A percentile compares a stretch with the other conserved stretches of the same genome.
Conservation (phyloP, 2,329 filamentous ascomycete genomes). For the Botrytis cinerea region DNA sequence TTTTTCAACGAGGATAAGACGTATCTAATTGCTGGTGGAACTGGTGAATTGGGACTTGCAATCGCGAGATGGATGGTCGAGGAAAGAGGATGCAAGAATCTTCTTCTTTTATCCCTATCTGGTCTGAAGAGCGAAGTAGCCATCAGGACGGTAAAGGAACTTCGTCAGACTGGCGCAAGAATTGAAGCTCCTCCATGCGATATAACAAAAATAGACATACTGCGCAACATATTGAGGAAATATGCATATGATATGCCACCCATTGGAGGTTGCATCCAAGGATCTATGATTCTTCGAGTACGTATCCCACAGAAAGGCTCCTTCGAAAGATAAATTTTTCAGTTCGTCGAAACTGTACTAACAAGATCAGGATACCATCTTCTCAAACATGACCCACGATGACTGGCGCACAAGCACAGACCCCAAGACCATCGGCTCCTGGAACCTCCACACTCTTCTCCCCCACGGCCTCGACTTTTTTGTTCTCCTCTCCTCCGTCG, state of each 20-base stretch:
- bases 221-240: background rate
- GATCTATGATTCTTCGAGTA: constrained; percentile 48
- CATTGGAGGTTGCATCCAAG: constrained; percentile 49
- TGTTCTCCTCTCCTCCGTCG: constrained; percentile 41
- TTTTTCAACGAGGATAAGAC: too few species aligned
- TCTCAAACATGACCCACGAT: constrained; percentile 42
- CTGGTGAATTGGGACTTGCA: too few species aligned
- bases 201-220: constrained; percentile 44
- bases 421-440: constrained; percentile 42
- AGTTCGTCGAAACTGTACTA: background rate
- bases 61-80: too few species aligned
- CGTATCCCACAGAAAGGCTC: background rate
- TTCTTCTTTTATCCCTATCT: constrained; percentile 40
- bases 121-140: constrained; percentile 13
- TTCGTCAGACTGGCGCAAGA: constrained; percentile 43
- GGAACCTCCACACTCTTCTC: constrained; percentile 33
- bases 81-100: constrained; percentile 21
- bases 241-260: constrained; percentile 24
- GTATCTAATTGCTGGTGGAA: too few species aligned
- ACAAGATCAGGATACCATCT: constrained; percentile 25
- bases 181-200: constrained; percentile 51
- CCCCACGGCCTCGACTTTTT: constrained; percentile 28
- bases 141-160: constrained; percentile 18
- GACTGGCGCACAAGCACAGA: constrained; percentile 42
- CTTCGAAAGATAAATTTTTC: too few species aligned